These are phyloP conservation scores for Curvularia eragrostidis DNA, from an alignment of 2,329 filamentous ascomycete species.

Conservation along the genomic window DNA sequence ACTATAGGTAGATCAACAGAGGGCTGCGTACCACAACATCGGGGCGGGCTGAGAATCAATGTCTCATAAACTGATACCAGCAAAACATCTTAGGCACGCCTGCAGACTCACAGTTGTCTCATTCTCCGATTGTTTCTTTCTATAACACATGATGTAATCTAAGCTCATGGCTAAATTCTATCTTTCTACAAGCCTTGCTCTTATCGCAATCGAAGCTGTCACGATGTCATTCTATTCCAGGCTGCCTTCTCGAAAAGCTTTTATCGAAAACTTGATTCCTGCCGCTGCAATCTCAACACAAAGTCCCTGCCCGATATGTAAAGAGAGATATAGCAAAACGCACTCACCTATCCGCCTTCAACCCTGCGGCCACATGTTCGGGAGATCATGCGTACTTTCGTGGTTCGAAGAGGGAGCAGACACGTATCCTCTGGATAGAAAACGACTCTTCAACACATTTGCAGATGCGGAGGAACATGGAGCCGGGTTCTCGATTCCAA, in stretches of 20 bases:
- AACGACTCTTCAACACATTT: not conserved
- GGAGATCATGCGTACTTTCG: constrained; percentile 13
- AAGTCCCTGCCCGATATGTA: constrained; percentile 17
- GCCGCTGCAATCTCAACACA: constrained; percentile 12
- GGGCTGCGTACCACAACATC: not conserved
- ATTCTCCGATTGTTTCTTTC: not conserved
- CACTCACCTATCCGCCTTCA: constrained; percentile 10
- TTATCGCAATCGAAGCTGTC: not conserved
- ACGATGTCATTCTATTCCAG: not conserved
- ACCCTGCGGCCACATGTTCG: constrained; percentile 23
- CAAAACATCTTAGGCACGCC: not conserved
- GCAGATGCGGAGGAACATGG: not conserved
- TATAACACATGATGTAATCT: not conserved
- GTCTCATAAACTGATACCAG: not conserved
- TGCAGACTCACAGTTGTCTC: constrained; percentile 5
- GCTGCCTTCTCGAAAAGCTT: not conserved
- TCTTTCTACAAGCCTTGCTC: too few species aligned
- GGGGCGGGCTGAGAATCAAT: not conserved
- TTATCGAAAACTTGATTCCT: constrained; percentile 2
- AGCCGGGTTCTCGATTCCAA: not conserved
- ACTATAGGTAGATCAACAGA: not conserved
- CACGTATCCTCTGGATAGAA: constrained; percentile 5
- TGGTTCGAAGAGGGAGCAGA: constrained; percentile 11
- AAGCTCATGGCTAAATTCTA: not conserved
- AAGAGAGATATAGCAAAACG: constrained; percentile 1